Base-by-base conservation (phyloP, 75 land plant species). In the Sequoia sempervirens region DNA sequence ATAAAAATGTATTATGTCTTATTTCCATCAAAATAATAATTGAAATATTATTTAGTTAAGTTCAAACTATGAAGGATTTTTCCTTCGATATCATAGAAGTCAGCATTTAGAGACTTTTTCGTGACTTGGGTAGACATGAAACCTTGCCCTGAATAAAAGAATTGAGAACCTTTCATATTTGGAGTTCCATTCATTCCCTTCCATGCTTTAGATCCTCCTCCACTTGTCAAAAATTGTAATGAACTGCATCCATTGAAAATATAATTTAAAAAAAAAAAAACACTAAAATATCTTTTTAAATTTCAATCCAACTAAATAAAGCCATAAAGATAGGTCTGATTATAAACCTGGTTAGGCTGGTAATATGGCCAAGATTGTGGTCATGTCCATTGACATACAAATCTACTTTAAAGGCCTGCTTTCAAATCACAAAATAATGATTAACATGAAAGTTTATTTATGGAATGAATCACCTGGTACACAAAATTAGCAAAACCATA, bases 121-220 rank as follows among this genome's bases (percentile, higher is more conserved):
- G 87, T 86, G 23, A 91, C 28, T 61, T 61, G 66, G 2, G 28
- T 53, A 10, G 97, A 90, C 82, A 96, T 85, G 86, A 95, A 96
- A 5, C 99, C 99, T 87, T 97, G 99, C 0, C 99, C 99, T 75
- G 94, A 93, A 68, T 94, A 88, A 47, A 78, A 90, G 81, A 95
- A 91, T 72, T 89, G 88, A 50, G 94, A 53, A 10, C 89, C 92
- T 28, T 90, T 87, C 37, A 82, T 84, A 52, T 81, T 85, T 54
- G 86, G 58, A 26, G 74, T 69, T 17, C 76, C 54, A 1, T 86
- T 70, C 26, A 88, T 84, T 7, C 98, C 98, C 83, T 91, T 93
- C 94, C 92, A 97, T 47, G 98, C 91, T 88, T 95, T 95, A 13
- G 99, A 97, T 0, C 99, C 99, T 34, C 90, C 99, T 72, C 98